These are phyloP conservation scores for Solanum arcanum DNA, from an alignment of 257 asterid genomes.

Conservation along the genomic window DNA sequence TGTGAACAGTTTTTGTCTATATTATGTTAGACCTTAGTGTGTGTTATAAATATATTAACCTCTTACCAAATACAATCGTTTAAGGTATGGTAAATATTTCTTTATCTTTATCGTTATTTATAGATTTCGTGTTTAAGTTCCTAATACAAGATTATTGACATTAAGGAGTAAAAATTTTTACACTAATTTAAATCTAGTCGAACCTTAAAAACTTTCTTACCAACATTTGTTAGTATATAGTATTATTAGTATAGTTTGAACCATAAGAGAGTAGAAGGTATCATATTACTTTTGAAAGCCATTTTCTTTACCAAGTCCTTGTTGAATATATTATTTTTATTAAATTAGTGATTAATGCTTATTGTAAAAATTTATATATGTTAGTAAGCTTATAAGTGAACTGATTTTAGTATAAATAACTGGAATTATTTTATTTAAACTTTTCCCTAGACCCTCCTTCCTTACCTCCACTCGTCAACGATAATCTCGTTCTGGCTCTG, in stretches of 20 bases:
- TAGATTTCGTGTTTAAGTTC: background rate
- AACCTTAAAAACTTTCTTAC: background rate
- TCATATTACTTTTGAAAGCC: background rate
- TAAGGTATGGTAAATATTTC: accelerated
- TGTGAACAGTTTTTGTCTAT: background rate
- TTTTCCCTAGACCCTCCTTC: too few relatives aligned
- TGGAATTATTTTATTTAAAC: background rate
- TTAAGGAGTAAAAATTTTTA: background rate
- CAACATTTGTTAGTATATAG: too few relatives aligned
- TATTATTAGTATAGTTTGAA: background rate
- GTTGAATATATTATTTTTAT: background rate
- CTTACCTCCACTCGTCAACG: too few relatives aligned
- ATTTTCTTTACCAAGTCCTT: background rate
- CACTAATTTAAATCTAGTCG: background rate
- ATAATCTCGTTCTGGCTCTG: too few relatives aligned
- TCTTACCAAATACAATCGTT: background rate
- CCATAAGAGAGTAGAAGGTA: background rate
- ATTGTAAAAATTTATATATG: background rate
- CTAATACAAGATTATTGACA: background rate
- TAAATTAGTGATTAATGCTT: background rate
- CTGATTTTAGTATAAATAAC: background rate
- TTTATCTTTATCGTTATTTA: background rate
- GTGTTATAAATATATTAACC: background rate
- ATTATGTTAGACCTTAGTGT: background rate
- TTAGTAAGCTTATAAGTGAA: background rate